phyloP scores from a whole-genome alignment of 257 asterid genomes.

The Dorcoceras hygrometricum region DNA sequence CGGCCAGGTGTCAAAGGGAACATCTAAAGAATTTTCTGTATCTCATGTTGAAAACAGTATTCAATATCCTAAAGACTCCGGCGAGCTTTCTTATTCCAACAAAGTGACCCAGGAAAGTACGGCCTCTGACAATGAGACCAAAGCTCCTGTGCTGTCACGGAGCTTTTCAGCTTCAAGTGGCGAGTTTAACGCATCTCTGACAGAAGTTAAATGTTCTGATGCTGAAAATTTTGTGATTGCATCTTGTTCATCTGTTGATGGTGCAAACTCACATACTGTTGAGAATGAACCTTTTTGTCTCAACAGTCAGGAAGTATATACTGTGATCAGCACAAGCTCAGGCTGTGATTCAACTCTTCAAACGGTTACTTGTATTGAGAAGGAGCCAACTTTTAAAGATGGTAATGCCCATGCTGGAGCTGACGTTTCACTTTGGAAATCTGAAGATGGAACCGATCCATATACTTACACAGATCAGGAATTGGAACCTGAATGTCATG shows the following conservation, averaged over 20 bases:
- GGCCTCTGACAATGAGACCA: slow-evolving; percentile 23
- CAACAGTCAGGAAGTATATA: slow-evolving; percentile 5
- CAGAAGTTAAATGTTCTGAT: slow-evolving; percentile 26
- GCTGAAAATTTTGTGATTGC: slow-evolving; percentile 21
- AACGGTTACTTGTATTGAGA: slow-evolving; percentile 20
- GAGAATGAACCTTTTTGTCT: slow-evolving; percentile 21
- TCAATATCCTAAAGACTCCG: slow-evolving; percentile 30
- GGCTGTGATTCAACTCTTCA: slow-evolving; percentile 22
- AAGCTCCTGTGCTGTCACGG: slow-evolving; percentile 26
- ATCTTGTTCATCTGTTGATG: slow-evolving; percentile 25
- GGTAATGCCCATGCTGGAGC: background rate
- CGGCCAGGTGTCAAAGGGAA: slow-evolving; percentile 24
- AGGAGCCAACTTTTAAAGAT: slow-evolving; percentile 21
- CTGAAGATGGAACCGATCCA: slow-evolving; percentile 25
- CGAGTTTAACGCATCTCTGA: slow-evolving; percentile 13
- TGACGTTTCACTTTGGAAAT: slow-evolving; percentile 19
- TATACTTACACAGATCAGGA: slow-evolving; percentile 34
- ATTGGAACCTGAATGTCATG: slow-evolving; percentile 33
- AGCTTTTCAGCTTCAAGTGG: slow-evolving; percentile 29
- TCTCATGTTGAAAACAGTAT: slow-evolving; percentile 24
- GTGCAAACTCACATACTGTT: slow-evolving; percentile 25
- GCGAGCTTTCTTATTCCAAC: slow-evolving; percentile 18
- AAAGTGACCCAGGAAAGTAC: slow-evolving; percentile 22
- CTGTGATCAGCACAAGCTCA: slow-evolving; percentile 21
- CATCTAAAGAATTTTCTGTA: slow-evolving; percentile 15